A percentile compares a stretch with the other conserved stretches of the same genome.
Conservation (phyloP, 495 filamentous ascomycete genomes). For the Penicillium psychrofluorescens region DNA sequence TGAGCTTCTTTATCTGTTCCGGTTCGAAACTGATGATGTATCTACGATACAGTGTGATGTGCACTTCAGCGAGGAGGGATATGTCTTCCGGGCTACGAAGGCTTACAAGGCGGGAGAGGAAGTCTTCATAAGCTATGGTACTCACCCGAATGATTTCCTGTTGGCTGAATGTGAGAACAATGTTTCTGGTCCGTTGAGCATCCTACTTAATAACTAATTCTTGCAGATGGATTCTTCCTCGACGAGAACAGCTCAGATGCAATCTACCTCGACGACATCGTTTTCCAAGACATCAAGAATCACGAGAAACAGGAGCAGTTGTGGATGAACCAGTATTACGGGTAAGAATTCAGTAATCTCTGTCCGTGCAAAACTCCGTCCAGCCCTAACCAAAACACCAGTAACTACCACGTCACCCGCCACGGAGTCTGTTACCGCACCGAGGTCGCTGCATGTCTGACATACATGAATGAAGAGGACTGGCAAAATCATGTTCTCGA, state of each 20-base stretch:
- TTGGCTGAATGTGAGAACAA: slow-evolving; percentile 59
- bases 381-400: slow-evolving; percentile 14
- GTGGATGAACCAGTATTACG: slow-evolving; percentile 54
- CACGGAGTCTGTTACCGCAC: slow-evolving; percentile 63
- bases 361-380: no score
- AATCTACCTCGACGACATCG: slow-evolving; percentile 58
- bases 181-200: background rate
- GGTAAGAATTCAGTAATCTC: slow-evolving; percentile 23
- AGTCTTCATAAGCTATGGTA: slow-evolving; percentile 72
- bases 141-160: slow-evolving; percentile 72
- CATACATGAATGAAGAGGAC: slow-evolving; percentile 35
- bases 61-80: slow-evolving; percentile 48
- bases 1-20: background rate
- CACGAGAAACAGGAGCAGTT: slow-evolving; percentile 40
- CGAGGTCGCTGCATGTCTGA: slow-evolving; percentile 56
- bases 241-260: slow-evolving; percentile 61
- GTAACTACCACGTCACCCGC: slow-evolving; percentile 55
- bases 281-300: slow-evolving; percentile 46
- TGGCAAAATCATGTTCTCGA: slow-evolving; percentile 43
- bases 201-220: background rate
- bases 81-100: slow-evolving; percentile 49
- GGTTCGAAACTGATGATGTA: background rate
- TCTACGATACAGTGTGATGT: slow-evolving; percentile 49
- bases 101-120: slow-evolving; percentile 62
- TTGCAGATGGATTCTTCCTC: slow-evolving; percentile 66